Percentiles rank a stretch among this genome's conserved stretches.
phyloP scores from a whole-genome alignment of 768 basidiomycete genomes.

The Crepidotus variabilis region DNA sequence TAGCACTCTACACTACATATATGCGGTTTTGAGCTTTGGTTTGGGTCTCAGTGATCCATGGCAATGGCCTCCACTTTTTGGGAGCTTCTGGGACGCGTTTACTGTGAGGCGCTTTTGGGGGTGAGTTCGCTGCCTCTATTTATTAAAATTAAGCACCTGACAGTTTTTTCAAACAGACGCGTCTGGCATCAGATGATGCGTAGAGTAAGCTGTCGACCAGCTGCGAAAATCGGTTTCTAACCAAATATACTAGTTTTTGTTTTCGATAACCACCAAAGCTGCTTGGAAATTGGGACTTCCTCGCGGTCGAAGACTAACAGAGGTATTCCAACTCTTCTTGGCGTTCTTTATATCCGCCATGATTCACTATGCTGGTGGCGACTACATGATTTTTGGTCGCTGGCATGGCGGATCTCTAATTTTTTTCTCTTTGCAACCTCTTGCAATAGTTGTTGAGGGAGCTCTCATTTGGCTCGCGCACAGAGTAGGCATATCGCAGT shows the following conservation, averaged over 20 bases:
- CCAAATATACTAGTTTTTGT: slow-evolving; percentile 1
- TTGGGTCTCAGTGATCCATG: slow-evolving; percentile 17
- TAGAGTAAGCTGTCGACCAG: not conserved
- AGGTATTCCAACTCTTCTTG: slow-evolving; percentile 9
- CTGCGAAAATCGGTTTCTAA: not conserved
- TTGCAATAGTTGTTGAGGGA: slow-evolving; percentile 25
- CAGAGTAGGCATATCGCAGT: slow-evolving; percentile 5
- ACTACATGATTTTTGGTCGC: slow-evolving; percentile 21
- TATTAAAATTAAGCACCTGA: not conserved
- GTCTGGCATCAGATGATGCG: slow-evolving; percentile 10
- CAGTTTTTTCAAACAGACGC: not conserved
- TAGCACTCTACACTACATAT: slow-evolving; percentile 3
- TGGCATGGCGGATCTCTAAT: slow-evolving; percentile 17
- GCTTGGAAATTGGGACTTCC: not conserved
- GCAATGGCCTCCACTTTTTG: slow-evolving; percentile 28
- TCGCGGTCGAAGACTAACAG: not conserved
- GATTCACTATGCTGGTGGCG: slow-evolving; percentile 25
- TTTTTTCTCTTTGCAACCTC: slow-evolving; percentile 27
- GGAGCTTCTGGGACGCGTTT: slow-evolving; percentile 24
- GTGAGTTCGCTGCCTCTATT: slow-evolving; percentile 14
- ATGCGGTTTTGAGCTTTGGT: slow-evolving; percentile 11
- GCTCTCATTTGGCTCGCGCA: slow-evolving; percentile 13
- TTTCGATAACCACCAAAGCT: slow-evolving; percentile 3
- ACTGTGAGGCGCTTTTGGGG: slow-evolving; percentile 32
- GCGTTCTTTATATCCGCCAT: slow-evolving; percentile 29